A percentile compares a stretch with the other conserved stretches of the same genome.
These are phyloP conservation scores for Entomortierella chlamydospora DNA, from an alignment of 192 early-diverging fungal genomes.

Conservation along the genomic window DNA sequence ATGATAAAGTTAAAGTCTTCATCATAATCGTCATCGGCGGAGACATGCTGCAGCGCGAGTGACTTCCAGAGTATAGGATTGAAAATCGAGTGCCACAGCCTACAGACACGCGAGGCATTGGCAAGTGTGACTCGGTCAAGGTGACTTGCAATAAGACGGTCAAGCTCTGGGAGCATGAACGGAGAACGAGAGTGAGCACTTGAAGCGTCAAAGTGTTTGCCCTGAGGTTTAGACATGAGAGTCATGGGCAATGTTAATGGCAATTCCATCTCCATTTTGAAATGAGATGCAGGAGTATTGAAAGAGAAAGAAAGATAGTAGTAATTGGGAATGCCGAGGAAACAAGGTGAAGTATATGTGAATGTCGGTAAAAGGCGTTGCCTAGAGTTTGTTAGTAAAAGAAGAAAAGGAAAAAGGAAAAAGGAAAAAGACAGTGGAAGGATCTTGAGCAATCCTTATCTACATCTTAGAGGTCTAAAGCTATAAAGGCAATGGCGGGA, in stretches of 20 bases:
- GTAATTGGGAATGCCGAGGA: too few relatives aligned
- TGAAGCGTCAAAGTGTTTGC: background rate
- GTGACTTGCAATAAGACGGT: slow-evolving; percentile 43
- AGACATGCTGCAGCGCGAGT: slow-evolving; percentile 30
- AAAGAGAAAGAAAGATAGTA: background rate
- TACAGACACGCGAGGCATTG: slow-evolving; percentile 43
- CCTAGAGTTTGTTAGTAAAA: background rate
- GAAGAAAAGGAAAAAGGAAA: background rate
- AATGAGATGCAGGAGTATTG: background rate
- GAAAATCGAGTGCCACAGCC: slow-evolving; percentile 42
- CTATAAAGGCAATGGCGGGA: too few relatives aligned
- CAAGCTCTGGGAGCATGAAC: slow-evolving; percentile 49
- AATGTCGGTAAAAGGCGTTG: too few relatives aligned
- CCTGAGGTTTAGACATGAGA: background rate
- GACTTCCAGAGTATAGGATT: slow-evolving; percentile 41
- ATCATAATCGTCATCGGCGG: slow-evolving; percentile 40
- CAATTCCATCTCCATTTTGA: slow-evolving; percentile 1
- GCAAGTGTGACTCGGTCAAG: slow-evolving; percentile 32
- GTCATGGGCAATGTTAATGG: slow-evolving; percentile 6
- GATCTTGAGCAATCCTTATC: too few relatives aligned
- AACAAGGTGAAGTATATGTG: too few relatives aligned
- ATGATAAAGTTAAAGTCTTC: slow-evolving; percentile 38
- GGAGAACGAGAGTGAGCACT: slow-evolving; percentile 8
- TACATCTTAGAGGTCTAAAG: too few relatives aligned
- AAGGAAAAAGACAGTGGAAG: background rate